Evolutionary conservation across 441 rosid genomes (phyloP).

Genomic region (Pelargonium fulgidum): DNA sequence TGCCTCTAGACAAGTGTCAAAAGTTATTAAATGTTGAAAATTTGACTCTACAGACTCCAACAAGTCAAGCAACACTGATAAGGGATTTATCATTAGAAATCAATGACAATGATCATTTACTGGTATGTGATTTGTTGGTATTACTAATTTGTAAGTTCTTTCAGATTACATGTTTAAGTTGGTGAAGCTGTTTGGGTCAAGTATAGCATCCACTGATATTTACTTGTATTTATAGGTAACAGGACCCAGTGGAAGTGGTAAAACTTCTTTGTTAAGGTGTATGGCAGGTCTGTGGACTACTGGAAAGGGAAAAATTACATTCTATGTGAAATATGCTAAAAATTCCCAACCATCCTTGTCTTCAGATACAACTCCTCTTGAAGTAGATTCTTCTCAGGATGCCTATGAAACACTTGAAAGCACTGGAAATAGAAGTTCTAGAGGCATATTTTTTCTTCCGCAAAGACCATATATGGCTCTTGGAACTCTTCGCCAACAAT

Average conservation of each 20-base stretch:
- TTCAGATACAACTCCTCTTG: conserved; percentile 25
- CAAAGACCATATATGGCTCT: conserved; percentile 96
- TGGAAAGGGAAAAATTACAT: conserved; percentile 79
- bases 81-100: conserved; percentile 53
- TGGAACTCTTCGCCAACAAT: conserved; percentile 90
- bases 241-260: conserved; percentile 95
- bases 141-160: conserved; percentile 9
- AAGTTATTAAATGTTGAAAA: conserved; percentile 54
- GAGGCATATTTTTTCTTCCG: conserved; percentile 73
- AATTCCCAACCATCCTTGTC: conserved; percentile 24
- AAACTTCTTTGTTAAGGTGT: conserved; percentile 87
- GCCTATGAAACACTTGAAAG: conserved; percentile 28
- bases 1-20: conserved; percentile 24
- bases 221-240: conserved; percentile 45
- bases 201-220: conserved; percentile 4
- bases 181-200: conserved; percentile 15
- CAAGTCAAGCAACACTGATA: conserved; percentile 58
- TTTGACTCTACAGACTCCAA: conserved; percentile 73
- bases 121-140: conserved; percentile 44
- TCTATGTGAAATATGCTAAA: conserved; percentile 43
- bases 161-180: conserved; percentile 18
- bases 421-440: conserved; percentile 30
- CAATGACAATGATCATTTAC: conserved; percentile 58
- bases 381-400: conserved; percentile 22
- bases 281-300: conserved; percentile 89